Base-by-base conservation (phyloP, 2,329 filamentous ascomycete genomes). In the Thielaviopsis punctulata region DNA sequence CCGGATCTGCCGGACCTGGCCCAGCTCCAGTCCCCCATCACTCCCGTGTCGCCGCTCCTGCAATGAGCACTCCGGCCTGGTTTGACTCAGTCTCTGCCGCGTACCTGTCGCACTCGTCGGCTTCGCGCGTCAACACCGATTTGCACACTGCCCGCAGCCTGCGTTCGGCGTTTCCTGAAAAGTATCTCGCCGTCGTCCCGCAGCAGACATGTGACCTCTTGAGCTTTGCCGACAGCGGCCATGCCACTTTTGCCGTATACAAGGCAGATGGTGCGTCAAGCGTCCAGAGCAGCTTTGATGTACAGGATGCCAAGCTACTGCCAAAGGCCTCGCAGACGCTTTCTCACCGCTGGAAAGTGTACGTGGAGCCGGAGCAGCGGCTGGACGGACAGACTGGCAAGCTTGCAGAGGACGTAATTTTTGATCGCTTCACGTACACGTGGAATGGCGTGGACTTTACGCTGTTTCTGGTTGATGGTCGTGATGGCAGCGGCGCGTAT, bases 371-470 rank as follows among this genome's bases (percentile, higher is more conserved):
- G 0, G 56, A 61, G 5, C 63, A 67, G 2, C 68, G 70, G n/a
- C 60, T 69, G 52, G 63, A 68, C 48, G 68, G 66, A 21, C 60
- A 59, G 51, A 56, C 56, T 2, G 70, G 70, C 12, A 55, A 55
- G 2, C 57, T 73, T 19, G 62, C 52, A 1, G 60, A 64, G 36
- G 49, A 57, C 5, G 52, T 66, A 10, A 53, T 62, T 23, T 71
- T 68, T 56, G 66, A 62, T 57, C 70, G 70, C 59, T 71, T 68
- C 56, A 50, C 66, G 21, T 72, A 69, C 60, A 60, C 58, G 41
- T 72, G 69, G 69, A 53, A 62, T n/a, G 62, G 55, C 30, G 49
- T 62, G 7, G 66, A 72, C 25, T 71, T 71, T 58, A 62, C 71
- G 52, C 54, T 73, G 45, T 73, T 72, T 58, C 47, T 69, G 4